Base-by-base conservation (phyloP, 495 filamentous ascomycete species). In the Trichoderma gamsii region DNA sequence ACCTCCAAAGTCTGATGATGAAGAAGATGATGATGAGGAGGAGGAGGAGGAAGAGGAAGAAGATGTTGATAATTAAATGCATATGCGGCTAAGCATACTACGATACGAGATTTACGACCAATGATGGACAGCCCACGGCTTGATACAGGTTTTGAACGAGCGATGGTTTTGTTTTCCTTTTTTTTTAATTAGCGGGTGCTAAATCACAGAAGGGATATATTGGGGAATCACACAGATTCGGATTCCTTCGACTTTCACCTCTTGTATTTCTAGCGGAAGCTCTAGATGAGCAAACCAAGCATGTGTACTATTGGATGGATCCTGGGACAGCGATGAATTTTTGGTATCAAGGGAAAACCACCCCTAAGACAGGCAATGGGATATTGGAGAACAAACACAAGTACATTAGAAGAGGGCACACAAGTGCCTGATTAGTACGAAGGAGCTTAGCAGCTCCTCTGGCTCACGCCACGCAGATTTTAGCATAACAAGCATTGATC, bases 1-100 rank as follows among this genome's bases (percentile, higher is more conserved):
- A 41, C 91, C 92, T 15, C 89, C 90, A 8, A 80, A 77, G 18
- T 75, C 78, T 7, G 83, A 87, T 38, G 86, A 89, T 7, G 85
- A 87, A 38, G 83, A 87, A 1, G 83, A 85, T 7, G 82, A 85
- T 0, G 85, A 80, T 16, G 81, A 81, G 23, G 80, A 79, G 11
- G 81, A 81, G 23, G 80, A 79, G 11, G 79, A 83, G 16, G 78
- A 74, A 3, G 78, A 80, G 8, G 77, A 73, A 5, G 72, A 76
- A 0, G 77, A 71, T 11, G 71, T 67, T 21, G 66, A 71, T 25
- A 52, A 67, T 35, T n/a, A 35, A 32, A 21, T 25, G 56, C 56
- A 18, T 16, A 32, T 13, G 25, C 1, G 12, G 9, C 23, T 13
- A 23, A 61, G 12, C 23, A 61, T 21, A 5, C 29, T 15, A 61